A percentile compares a stretch with the other conserved stretches of the same genome.
Conservation (phyloP, 257 asterid species). For the Thymus mandschuricus region DNA sequence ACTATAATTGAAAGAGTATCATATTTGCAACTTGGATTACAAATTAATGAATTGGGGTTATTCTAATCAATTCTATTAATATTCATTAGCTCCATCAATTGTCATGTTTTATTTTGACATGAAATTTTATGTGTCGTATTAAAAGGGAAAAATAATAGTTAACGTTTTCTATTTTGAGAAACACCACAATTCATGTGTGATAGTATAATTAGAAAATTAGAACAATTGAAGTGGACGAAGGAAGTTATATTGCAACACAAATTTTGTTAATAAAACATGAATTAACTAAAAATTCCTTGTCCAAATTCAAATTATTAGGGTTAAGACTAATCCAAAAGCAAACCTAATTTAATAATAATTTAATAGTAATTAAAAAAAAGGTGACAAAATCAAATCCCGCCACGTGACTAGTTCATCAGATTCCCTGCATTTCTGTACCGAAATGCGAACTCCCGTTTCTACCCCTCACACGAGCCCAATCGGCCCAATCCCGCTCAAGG, state of each 20-base stretch:
- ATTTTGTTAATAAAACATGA: too few relatives aligned
- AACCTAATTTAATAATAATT: background rate
- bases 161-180: too few relatives aligned
- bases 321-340: background rate
- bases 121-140: too few relatives aligned
- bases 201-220: too few relatives aligned
- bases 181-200: too few relatives aligned
- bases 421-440: conserved; percentile 35
- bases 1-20: background rate
- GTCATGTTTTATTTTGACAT: too few relatives aligned
- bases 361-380: background rate
- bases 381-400: conserved; percentile 38
- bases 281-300: background rate
- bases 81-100: too few relatives aligned
- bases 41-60: background rate
- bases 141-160: too few relatives aligned
- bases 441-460: conserved; percentile 7
- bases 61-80: background rate
- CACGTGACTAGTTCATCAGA: conserved; percentile 41
- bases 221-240: too few relatives aligned
- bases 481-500: background rate
- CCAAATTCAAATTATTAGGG: conserved; percentile 1
- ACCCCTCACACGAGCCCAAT: conserved; percentile 25
- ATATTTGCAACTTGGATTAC: background rate
- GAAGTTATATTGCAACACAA: too few relatives aligned